Percentiles rank a stretch among this genome's conserved stretches.
phyloP scores from a whole-genome alignment of 768 basidiomycete genomes.

The Hebeloma cylindrosporum region DNA sequence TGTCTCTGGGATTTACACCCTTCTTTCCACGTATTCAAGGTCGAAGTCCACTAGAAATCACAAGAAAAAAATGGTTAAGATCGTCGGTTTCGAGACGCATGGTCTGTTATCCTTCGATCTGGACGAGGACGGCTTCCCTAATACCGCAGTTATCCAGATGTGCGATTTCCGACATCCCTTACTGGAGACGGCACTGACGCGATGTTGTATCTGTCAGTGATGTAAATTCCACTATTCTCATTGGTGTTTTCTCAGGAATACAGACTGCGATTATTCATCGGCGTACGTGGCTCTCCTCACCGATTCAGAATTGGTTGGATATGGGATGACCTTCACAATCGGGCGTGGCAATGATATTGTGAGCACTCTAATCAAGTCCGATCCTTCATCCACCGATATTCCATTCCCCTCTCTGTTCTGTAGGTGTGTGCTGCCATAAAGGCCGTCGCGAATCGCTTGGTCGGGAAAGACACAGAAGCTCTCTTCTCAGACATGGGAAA shows the following conservation, averaged over 20 bases:
- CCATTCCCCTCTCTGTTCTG: background rate
- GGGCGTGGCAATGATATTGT: conserved; percentile 95
- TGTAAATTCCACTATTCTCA: background rate
- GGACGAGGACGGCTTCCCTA: background rate
- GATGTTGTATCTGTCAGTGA: conserved; percentile 42
- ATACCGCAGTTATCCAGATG: conserved; percentile 46
- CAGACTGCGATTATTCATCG: conserved; percentile 93
- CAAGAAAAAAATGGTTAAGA: conserved; percentile 32
- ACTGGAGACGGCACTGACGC: conserved; percentile 94
- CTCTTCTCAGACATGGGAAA: conserved; percentile 91
- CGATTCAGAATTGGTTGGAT: conserved; percentile 74
- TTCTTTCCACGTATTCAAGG: too few species aligned
- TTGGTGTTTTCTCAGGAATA: conserved; percentile 65
- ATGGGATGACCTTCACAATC: conserved; percentile 94
- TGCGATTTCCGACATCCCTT: conserved; percentile 89
- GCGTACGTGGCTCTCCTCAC: conserved; percentile 85
- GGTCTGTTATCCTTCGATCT: conserved; percentile 20
- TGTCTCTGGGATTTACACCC: too few species aligned
- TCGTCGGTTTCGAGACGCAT: conserved; percentile 35
- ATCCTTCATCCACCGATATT: background rate
- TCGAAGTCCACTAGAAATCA: too few species aligned
- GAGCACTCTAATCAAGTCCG: conserved; percentile 13
- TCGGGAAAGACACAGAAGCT: conserved; percentile 78
- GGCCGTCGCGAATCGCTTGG: conserved; percentile 75
- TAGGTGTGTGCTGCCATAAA: conserved; percentile 83